A percentile compares a stretch with the other conserved stretches of the same genome.
phyloP scores from a whole-genome alignment of 1,139 yeast species.

The Nakaseomyces uthaithaninus region DNA sequence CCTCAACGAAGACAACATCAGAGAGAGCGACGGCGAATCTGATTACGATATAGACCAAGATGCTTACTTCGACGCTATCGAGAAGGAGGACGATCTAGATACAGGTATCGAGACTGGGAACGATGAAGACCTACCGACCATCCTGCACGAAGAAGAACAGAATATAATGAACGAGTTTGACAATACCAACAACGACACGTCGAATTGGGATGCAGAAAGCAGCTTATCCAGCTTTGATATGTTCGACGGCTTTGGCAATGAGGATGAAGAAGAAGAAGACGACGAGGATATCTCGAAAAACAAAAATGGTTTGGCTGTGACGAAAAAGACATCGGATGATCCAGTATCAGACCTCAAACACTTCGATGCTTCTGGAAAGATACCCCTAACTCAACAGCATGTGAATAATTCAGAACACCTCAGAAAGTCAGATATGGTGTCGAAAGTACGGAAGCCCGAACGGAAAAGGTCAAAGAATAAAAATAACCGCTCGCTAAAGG shows the following conservation, averaged over 20 bases:
- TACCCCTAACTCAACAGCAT: slow-evolving; percentile 33
- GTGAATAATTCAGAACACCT: slow-evolving; percentile 27
- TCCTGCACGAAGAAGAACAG: slow-evolving; percentile 41
- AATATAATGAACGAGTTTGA: slow-evolving; percentile 36
- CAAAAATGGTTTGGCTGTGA: not conserved
- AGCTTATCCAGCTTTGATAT: slow-evolving; percentile 9
- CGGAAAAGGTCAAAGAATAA: not conserved
- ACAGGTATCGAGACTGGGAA: slow-evolving; percentile 33
- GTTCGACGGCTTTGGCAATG: slow-evolving; percentile 17
- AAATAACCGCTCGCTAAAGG: slow-evolving; percentile 23
- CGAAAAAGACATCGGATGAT: slow-evolving; percentile 14
- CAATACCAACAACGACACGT: slow-evolving; percentile 6
- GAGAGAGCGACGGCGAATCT: slow-evolving; percentile 39
- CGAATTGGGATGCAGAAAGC: slow-evolving; percentile 9
- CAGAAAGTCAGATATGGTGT: slow-evolving; percentile 18
- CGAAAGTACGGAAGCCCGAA: slow-evolving; percentile 23
- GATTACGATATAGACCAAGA: slow-evolving; percentile 72
- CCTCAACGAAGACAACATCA: slow-evolving; percentile 37
- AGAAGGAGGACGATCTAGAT: slow-evolving; percentile 49
- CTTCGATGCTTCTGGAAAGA: slow-evolving; percentile 13
- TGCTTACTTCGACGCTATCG: slow-evolving; percentile 54
- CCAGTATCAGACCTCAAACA: slow-evolving; percentile 23
- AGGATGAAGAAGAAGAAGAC: slow-evolving; percentile 26
- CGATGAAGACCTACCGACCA: slow-evolving; percentile 48
- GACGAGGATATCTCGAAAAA: slow-evolving; percentile 36